Base-by-base conservation (phyloP, 179 eudicot species). In the Carnegiea gigantea region DNA sequence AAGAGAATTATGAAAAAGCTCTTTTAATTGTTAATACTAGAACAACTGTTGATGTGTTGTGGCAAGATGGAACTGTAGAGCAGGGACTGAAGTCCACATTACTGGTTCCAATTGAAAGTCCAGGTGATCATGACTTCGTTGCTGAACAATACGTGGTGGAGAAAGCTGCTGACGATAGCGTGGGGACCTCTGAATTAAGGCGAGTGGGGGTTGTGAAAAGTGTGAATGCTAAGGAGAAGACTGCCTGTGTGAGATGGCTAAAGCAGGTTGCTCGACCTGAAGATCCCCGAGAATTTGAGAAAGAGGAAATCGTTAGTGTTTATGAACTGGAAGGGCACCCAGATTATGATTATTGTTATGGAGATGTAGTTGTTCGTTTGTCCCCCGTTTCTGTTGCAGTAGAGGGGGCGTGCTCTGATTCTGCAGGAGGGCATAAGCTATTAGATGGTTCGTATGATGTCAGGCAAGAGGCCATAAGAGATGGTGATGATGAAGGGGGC, bases 261-360 rank as follows among this genome's bases (percentile, higher is more conserved):
- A 97, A 93, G 86, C 92, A 88, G 54, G 97, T 91, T 87, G 71
- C 88, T 15, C 92, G 93, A 57, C 95, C 98, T 8, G 99, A 97
- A 90, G 99, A 95, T 83, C 91, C 88, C 23, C 88, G 93, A 59
- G 98, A 91, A 86, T 97, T 97, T 81, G 95, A 90, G 23, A 89
- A 89, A 79, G 98, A 93, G 84, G 99, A 97, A 85, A 83, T 95
- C 65, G 99, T 95, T 57, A 97, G 99, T 83, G 99, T 97, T 57
- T 97, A 97, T 93, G 98, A 95, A 89, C 92, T 97, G 59, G 98
- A 97, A 86, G 97, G 90, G 67, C 98, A 97, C 80, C 99, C 95
- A 78, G 98, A 97, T 86, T 95, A 86, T 87, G 98, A 97, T 78
- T 97, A 97, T 79, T 97, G 98, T 83, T 91, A 97, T 80, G 99